These are phyloP conservation scores for Umbelopsis sp. DNA, from an alignment of 192 early-diverging fungal species.

Conservation along the genomic window DNA sequence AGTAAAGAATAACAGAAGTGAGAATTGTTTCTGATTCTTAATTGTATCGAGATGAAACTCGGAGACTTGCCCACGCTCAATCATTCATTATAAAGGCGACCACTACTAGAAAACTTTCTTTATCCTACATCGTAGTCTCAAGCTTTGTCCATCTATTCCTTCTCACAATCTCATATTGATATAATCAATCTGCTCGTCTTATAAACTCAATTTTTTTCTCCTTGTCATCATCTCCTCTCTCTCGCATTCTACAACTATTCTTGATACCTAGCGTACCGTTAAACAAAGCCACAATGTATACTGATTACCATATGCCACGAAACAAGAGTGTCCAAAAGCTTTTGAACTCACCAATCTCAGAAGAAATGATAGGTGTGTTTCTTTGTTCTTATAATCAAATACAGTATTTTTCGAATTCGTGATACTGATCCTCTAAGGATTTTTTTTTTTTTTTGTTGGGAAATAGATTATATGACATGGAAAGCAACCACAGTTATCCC, in stretches of 20 bases:
- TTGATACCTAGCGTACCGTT: neutral
- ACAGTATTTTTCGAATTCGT: too few relatives aligned
- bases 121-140: neutral
- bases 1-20: too few relatives aligned
- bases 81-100: slow-evolving; percentile 10
- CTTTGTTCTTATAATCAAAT: neutral
- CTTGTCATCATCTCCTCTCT: neutral
- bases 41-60: neutral
- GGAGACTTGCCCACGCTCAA: slow-evolving; percentile 5
- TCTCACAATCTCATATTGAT: neutral
- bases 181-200: neutral
- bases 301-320: neutral
- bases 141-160: neutral
- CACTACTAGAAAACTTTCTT: neutral
- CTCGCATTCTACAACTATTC: neutral
- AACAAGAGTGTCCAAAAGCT: neutral
- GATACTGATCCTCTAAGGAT: too few relatives aligned
- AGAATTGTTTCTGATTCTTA: neutral
- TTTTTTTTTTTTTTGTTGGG: neutral
- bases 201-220: neutral
- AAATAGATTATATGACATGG: neutral
- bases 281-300: neutral
- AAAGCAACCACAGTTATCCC: slow-evolving; percentile 2
- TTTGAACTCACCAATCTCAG: neutral
- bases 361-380: neutral